A percentile compares a stretch with the other conserved stretches of the same genome.
Evolutionary conservation across 768 basidiomycete species (phyloP).

Genomic region (Tephrocybe sp.): DNA sequence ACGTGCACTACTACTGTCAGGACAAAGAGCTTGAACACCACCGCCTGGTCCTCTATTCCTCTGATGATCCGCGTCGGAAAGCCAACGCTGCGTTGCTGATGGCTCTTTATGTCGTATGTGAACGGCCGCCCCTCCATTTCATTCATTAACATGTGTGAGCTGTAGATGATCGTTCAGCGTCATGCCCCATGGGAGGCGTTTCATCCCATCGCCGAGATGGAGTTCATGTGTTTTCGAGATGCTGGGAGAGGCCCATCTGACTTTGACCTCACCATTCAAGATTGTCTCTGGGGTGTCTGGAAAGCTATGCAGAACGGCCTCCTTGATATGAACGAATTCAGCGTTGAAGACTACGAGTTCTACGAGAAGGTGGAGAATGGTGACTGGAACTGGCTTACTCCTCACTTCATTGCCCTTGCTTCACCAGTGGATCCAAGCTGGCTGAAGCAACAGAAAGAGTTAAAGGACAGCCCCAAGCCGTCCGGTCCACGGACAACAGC

Average conservation of each 20-base stretch:
- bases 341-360: slow-evolving; percentile 87
- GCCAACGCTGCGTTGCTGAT: slow-evolving; percentile 94
- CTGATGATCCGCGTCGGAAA: slow-evolving; percentile 80
- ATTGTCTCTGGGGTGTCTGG: slow-evolving; percentile 86
- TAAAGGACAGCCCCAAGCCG: slow-evolving; percentile 40
- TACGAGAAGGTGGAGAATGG: slow-evolving; percentile 96
- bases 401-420: slow-evolving; percentile 90
- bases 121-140: neutral
- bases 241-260: slow-evolving; percentile 91
- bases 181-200: slow-evolving; percentile 94
- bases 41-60: slow-evolving; percentile 84
- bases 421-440: slow-evolving; percentile 82
- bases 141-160: neutral
- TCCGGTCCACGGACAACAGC: slow-evolving; percentile 19
- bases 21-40: slow-evolving; percentile 72
- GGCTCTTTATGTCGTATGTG: slow-evolving; percentile 87
- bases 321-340: slow-evolving; percentile 93
- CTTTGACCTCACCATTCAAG: slow-evolving; percentile 91
- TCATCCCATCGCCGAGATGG: slow-evolving; percentile 86
- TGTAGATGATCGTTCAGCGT: slow-evolving; percentile 88
- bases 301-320: slow-evolving; percentile 89
- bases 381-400: slow-evolving; percentile 95
- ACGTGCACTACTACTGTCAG: slow-evolving; percentile 44
- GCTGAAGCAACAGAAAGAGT: slow-evolving; percentile 74
- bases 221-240: slow-evolving; percentile 95